Evolutionary conservation across 441 rosid species (phyloP).

Genomic region (Arabidopsis lyrata): DNA sequence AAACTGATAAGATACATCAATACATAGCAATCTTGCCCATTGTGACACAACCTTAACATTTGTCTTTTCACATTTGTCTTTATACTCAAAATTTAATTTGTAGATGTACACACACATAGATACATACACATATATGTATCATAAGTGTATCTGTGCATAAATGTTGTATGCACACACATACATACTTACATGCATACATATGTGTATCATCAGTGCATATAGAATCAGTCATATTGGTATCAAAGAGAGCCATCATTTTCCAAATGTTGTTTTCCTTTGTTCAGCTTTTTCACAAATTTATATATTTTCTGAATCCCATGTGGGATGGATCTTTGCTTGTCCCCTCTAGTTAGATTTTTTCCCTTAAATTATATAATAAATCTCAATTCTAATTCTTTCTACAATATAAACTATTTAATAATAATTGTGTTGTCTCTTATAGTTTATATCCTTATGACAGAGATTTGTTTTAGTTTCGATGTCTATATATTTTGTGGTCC

Average conservation of each 20-base stretch:
- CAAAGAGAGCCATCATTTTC: constrained; percentile 51
- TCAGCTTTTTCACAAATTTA: constrained; percentile 45
- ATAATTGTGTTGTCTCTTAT: constrained; percentile 39
- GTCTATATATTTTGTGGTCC: constrained; percentile 46
- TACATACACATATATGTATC: neutral
- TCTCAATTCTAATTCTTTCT: constrained; percentile 24
- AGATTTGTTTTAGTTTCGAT: constrained; percentile 28
- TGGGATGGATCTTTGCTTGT: constrained; percentile 48
- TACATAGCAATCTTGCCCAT: constrained; percentile 50
- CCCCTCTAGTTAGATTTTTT: constrained; percentile 46
- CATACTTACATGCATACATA: neutral
- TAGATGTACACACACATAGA: neutral
- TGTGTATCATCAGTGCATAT: constrained; percentile 12
- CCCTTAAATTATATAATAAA: constrained; percentile 17
- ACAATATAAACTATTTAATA: constrained; percentile 24
- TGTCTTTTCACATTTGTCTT: constrained; percentile 94
- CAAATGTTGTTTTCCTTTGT: constrained; percentile 47
- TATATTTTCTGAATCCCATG: constrained; percentile 50
- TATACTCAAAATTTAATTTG: constrained; percentile 20
- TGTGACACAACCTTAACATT: constrained; percentile 94
- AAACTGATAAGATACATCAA: constrained; percentile 57
- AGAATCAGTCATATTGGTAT: constrained; percentile 42
- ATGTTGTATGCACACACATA: neutral
- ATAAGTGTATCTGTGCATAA: constrained; percentile 51
- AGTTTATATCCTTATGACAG: constrained; percentile 46